Percentiles rank a stretch among this genome's conserved stretches.
Conservation (phyloP, 2,329 filamentous ascomycete species). For the Hymenoscyphus albidus region DNA sequence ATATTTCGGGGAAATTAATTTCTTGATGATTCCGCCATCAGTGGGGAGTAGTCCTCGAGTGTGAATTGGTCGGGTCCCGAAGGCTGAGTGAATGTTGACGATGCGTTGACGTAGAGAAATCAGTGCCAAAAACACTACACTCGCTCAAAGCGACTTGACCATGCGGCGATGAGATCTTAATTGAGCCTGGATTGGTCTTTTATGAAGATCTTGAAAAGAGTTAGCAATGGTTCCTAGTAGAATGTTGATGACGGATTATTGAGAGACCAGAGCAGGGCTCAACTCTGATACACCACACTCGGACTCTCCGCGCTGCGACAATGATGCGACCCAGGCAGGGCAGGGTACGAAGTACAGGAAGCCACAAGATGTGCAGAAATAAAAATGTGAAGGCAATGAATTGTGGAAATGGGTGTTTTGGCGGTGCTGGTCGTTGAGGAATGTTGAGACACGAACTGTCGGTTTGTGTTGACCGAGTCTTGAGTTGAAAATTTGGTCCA, state of each 20-base stretch:
- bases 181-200: neutral
- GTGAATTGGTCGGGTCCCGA: slow-evolving; percentile 5
- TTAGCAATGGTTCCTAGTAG: slow-evolving; percentile 4
- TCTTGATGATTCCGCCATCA: slow-evolving; percentile 31
- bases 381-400: neutral
- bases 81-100: neutral
- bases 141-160: slow-evolving; percentile 26
- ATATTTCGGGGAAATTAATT: slow-evolving; percentile 25
- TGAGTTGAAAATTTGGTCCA: neutral
- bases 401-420: slow-evolving; percentile 1
- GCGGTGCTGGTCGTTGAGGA: neutral
- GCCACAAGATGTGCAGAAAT: neutral
- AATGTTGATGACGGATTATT: neutral
- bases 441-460: neutral
- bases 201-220: neutral
- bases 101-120: neutral
- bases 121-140: slow-evolving; percentile 28
- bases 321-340: slow-evolving; percentile 8
- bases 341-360: neutral
- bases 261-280: neutral
- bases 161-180: slow-evolving; percentile 23
- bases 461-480: neutral
- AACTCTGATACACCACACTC: slow-evolving; percentile 9
- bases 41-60: slow-evolving; percentile 17
- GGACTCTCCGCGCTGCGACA: slow-evolving; percentile 4